These are phyloP conservation scores for Trypanosoma boissoni DNA, from an alignment of 208 protist genomes.

Conservation along the genomic window DNA sequence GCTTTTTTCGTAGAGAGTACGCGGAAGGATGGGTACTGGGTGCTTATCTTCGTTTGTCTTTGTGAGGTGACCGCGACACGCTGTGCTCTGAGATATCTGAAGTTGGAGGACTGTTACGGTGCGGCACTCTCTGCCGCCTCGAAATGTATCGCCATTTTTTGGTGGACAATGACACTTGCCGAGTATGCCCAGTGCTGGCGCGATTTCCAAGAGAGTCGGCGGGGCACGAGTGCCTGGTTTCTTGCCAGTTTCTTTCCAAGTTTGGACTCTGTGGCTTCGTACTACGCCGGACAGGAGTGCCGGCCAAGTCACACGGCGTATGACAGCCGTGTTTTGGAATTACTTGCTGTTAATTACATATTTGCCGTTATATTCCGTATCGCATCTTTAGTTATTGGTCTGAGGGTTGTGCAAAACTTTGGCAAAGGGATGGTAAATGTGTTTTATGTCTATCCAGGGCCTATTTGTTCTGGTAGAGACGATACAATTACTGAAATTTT, in stretches of 20 bases:
- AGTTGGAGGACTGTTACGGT: constrained; percentile 6
- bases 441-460: constrained; percentile 7
- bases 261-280: not conserved
- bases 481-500: not conserved
- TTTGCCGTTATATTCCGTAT: constrained; percentile 10
- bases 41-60: constrained; percentile 6
- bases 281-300: constrained; percentile 8
- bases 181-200: constrained; percentile 12
- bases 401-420: constrained; percentile 4
- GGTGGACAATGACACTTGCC: constrained; percentile 6
- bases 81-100: constrained; percentile 13
- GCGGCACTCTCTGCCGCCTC: not conserved
- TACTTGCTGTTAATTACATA: not conserved
- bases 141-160: constrained; percentile 2
- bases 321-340: constrained; percentile 3
- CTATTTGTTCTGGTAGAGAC: not conserved
- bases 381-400: constrained; percentile 1
- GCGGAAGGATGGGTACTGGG: not conserved
- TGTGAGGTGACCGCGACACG: constrained; percentile 10
- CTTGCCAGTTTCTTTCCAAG: not conserved
- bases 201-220: constrained; percentile 4
- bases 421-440: constrained; percentile 10
- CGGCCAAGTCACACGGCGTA: constrained; percentile 1
- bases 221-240: not conserved
- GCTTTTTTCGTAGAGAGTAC: constrained; percentile 6